A percentile compares a stretch with the other conserved stretches of the same genome.
These are phyloP conservation scores for Platanus orientalis DNA, from an alignment of 164 flowering plant species.

Conservation along the genomic window DNA sequence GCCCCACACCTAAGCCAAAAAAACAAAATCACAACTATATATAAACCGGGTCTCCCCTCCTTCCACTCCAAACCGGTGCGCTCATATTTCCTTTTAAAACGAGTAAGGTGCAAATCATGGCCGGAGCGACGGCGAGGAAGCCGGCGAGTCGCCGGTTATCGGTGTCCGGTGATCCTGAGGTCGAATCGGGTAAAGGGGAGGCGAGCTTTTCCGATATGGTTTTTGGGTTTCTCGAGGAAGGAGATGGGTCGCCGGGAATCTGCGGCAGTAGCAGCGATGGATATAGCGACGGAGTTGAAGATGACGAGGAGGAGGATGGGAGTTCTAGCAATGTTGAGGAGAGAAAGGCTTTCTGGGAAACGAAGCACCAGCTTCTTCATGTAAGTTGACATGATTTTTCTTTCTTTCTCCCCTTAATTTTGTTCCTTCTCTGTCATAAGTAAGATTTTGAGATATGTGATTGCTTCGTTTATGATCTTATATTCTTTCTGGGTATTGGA, in stretches of 20 bases:
- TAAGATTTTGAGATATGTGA: too few relatives aligned
- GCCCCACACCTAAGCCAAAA: slow-evolving; percentile 5
- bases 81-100: too few relatives aligned
- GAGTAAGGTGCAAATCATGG: neutral
- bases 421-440: too few relatives aligned
- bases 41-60: neutral
- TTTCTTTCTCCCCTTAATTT: too few relatives aligned
- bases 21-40: too few relatives aligned
- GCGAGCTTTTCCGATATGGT: slow-evolving; percentile 37
- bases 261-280: neutral
- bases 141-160: slow-evolving; percentile 21
- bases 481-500: too few relatives aligned
- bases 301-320: slow-evolving; percentile 10
- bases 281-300: neutral
- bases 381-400: too few relatives aligned
- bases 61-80: too few relatives aligned
- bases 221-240: slow-evolving; percentile 40
- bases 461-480: too few relatives aligned
- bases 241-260: slow-evolving; percentile 13
- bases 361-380: slow-evolving; percentile 23
- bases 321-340: slow-evolving; percentile 10
- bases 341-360: slow-evolving; percentile 23
- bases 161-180: slow-evolving; percentile 6
- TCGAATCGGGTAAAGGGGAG: slow-evolving; percentile 20
- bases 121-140: slow-evolving; percentile 21